Percentiles rank a stretch among this genome's conserved stretches.
Evolutionary conservation across 192 early-diverging fungal genomes (phyloP).

Genomic region (Umbelopsis vinacea): DNA sequence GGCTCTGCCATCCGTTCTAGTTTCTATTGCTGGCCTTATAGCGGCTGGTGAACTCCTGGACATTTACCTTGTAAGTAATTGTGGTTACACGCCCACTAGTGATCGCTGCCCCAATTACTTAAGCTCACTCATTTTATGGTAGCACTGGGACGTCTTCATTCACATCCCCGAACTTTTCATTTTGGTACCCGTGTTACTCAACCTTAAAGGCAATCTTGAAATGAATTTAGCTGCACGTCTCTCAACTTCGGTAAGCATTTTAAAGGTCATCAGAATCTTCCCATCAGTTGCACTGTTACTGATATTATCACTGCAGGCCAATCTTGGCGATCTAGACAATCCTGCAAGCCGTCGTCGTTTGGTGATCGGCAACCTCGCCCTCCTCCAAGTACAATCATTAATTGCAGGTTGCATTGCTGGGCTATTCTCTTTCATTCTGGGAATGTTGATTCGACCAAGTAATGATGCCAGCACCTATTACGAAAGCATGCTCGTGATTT

Average conservation of each 20-base stretch:
- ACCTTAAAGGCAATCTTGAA: slow-evolving; percentile 90
- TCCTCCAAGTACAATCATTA: slow-evolving; percentile 74
- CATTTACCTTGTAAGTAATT: slow-evolving; percentile 51
- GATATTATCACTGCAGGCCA: slow-evolving; percentile 43
- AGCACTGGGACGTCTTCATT: slow-evolving; percentile 71
- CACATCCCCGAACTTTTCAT: slow-evolving; percentile 76
- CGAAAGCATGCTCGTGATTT: slow-evolving; percentile 58
- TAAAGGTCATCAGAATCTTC: neutral
- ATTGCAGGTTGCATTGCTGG: slow-evolving; percentile 72
- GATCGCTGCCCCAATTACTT: neutral
- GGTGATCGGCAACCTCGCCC: slow-evolving; percentile 72
- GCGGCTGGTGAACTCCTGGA: slow-evolving; percentile 74
- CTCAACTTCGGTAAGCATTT: slow-evolving; percentile 66
- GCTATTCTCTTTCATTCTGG: slow-evolving; percentile 63
- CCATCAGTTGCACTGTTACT: neutral
- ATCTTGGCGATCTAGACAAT: slow-evolving; percentile 66
- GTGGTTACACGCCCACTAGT: slow-evolving; percentile 21
- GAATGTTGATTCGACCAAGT: slow-evolving; percentile 42
- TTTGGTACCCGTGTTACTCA: slow-evolving; percentile 80
- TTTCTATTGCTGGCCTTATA: slow-evolving; percentile 72
- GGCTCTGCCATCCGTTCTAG: slow-evolving; percentile 66
- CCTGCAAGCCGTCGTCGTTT: slow-evolving; percentile 50
- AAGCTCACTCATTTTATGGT: slow-evolving; percentile 10
- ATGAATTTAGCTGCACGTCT: slow-evolving; percentile 85
- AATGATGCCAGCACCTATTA: slow-evolving; percentile 27